A percentile compares a stretch with the other conserved stretches of the same genome.
These are phyloP conservation scores for Cryptococcus sp. DNA, from an alignment of 1,284 basidiomycete genomes.

Conservation along the genomic window DNA sequence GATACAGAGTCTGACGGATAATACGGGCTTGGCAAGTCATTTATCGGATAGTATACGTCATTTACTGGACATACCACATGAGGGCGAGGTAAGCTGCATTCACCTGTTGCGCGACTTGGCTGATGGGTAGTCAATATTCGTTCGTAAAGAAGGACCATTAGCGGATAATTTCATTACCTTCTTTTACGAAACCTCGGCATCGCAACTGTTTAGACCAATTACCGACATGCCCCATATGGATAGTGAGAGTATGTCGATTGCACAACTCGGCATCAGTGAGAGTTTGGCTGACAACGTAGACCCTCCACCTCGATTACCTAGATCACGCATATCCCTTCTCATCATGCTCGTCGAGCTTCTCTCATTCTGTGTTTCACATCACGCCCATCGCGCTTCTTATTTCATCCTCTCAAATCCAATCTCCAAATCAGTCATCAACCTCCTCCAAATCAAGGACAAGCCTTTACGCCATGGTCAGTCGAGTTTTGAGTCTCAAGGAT, in stretches of 20 bases:
- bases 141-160: conserved; percentile 73
- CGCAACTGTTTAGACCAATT: conserved; percentile 73
- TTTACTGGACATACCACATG: conserved; percentile 63
- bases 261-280: too few species aligned
- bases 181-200: conserved; percentile 76
- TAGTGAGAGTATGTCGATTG: too few species aligned
- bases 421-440: conserved; percentile 65
- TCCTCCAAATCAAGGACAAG: conserved; percentile 81
- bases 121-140: conserved; percentile 50
- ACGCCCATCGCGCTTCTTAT: conserved; percentile 85
- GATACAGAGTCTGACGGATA: conserved; percentile 70
- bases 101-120: background rate
- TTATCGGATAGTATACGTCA: conserved; percentile 83
- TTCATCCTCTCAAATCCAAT: conserved; percentile 78
- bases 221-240: conserved; percentile 67
- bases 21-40: conserved; percentile 85
- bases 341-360: conserved; percentile 84
- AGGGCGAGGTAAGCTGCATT: conserved; percentile 46
- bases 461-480: conserved; percentile 76
- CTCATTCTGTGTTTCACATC: conserved; percentile 80
- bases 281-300: conserved; percentile 52
- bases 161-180: conserved; percentile 84
- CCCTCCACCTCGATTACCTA: conserved; percentile 51
- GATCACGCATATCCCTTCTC: conserved; percentile 71
- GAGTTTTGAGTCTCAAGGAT: background rate